Evolutionary conservation across 352 stramenopile genomes (phyloP).

Genomic region (Pythium aquatile): DNA sequence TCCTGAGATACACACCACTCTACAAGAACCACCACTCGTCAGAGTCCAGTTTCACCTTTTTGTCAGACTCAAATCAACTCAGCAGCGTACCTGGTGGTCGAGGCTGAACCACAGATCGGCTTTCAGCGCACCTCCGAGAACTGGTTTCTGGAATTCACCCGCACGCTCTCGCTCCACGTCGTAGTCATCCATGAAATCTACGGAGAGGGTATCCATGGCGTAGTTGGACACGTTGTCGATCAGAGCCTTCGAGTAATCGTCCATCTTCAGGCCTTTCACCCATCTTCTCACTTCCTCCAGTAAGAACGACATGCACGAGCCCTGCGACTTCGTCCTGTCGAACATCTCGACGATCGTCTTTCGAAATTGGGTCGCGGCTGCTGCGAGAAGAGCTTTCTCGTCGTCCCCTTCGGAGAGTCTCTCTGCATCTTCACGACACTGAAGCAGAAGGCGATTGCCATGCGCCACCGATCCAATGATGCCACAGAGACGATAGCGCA

Average conservation of each 20-base stretch:
- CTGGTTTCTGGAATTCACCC: slow-evolving; percentile 34
- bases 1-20: slow-evolving; percentile 39
- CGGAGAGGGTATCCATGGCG: slow-evolving; percentile 41
- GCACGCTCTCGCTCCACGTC: slow-evolving; percentile 16
- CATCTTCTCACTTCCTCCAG: slow-evolving; percentile 41
- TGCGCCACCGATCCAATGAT: slow-evolving; percentile 47
- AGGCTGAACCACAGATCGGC: slow-evolving; percentile 38
- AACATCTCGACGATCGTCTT: slow-evolving; percentile 33
- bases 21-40: neutral
- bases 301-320: slow-evolving; percentile 42
- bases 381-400: neutral
- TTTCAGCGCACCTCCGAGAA: slow-evolving; percentile 40
- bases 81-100: slow-evolving; percentile 21
- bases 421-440: slow-evolving; percentile 27
- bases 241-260: slow-evolving; percentile 27
- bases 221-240: slow-evolving; percentile 42
- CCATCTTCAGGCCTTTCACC: slow-evolving; percentile 24
- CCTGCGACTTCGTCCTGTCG: slow-evolving; percentile 29
- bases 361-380: slow-evolving; percentile 24
- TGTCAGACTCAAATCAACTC: too few relatives aligned
- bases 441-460: slow-evolving; percentile 32
- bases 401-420: slow-evolving; percentile 1
- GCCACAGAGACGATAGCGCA: slow-evolving; percentile 44
- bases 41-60: neutral
- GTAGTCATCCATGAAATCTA: slow-evolving; percentile 50